Evolutionary conservation across 306 rosid species (phyloP), one percentile per base, ranked within the genome.

Genomic region (Boehmeria nivea): DNA sequence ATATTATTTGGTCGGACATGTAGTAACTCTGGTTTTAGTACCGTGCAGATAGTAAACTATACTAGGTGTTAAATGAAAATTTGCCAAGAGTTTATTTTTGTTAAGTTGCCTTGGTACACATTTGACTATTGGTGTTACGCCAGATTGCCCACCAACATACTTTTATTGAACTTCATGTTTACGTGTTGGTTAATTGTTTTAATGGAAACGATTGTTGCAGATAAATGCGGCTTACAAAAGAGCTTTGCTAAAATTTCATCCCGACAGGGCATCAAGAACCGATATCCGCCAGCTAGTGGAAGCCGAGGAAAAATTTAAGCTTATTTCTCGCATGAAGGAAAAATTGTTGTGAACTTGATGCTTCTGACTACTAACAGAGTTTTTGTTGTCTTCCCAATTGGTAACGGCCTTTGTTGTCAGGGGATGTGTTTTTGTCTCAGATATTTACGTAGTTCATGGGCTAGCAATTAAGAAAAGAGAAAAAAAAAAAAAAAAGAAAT

Each of bases 301-400:
- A 52, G 83, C 95, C 0, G 97, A 89, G 77, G 97, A 89, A 70
- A 89, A 83, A 60, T 89, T 80, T 71, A 89, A 89, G 78, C 88
- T 88, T 24, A 72, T 88, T 67, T 72, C 91, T 18, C 88, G 86
- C 70, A 78, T 83, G 95, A 88, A 85, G 81, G 88, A 82, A 31
- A 83, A 61, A 68, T 68, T 75, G 65, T 26, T 67, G 40, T 66
- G 27, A 25, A 64, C 79, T 43, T 38, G 64, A 27, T 72, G 60
- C 63, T 70, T 2, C 68, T 77, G 70, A 76, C 43, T 39, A 53
- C 75, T 44, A 16, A 33, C 54, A 31, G 18, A 34, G 25, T 1
- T 46, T 10, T 36, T 34, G 13, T 54, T 24, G 11, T 64, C 8
- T 50, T 51, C 59, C 26, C 47, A 40, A n/a, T 52, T 28, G n/a